These are phyloP conservation scores for Zoysia pacifica DNA, from an alignment of 176 grass and related monocot genomes.

Conservation along the genomic window DNA sequence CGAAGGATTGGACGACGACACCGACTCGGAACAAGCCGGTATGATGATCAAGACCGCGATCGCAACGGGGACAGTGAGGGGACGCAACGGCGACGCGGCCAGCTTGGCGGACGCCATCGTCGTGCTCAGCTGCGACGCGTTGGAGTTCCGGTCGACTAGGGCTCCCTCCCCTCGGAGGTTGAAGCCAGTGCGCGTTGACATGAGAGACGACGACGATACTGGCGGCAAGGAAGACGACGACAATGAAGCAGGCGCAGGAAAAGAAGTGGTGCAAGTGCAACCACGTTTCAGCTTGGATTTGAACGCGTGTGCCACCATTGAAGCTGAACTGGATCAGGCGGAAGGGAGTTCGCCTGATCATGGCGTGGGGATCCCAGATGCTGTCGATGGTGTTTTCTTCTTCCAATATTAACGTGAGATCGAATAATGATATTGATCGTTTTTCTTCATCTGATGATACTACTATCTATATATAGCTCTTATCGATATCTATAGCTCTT, in stretches of 20 bases:
- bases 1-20: conserved; percentile 19
- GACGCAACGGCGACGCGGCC: conserved; percentile 37
- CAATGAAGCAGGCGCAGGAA: background rate
- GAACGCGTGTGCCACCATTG: conserved; percentile 11
- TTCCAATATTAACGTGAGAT: conserved; percentile 32
- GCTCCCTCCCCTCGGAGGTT: conserved; percentile 39
- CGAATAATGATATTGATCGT: background rate
- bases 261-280: background rate
- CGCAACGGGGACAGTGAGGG: conserved; percentile 16
- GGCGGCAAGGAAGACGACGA: conserved; percentile 29
- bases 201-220: background rate
- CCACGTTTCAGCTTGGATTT: conserved; percentile 55
- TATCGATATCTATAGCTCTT: no score
- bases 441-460: background rate
- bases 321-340: conserved; percentile 2
- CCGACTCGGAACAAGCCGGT: background rate
- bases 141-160: conserved; percentile 15
- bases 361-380: conserved; percentile 39
- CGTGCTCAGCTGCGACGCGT: conserved; percentile 44
- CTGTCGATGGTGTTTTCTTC: conserved; percentile 48
- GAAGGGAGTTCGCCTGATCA: background rate
- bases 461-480: no score
- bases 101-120: conserved; percentile 60
- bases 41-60: conserved; percentile 40
- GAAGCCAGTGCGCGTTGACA: conserved; percentile 8